These are phyloP conservation scores for Quercus glauca DNA, from an alignment of 306 rosid species.

Conservation along the genomic window DNA sequence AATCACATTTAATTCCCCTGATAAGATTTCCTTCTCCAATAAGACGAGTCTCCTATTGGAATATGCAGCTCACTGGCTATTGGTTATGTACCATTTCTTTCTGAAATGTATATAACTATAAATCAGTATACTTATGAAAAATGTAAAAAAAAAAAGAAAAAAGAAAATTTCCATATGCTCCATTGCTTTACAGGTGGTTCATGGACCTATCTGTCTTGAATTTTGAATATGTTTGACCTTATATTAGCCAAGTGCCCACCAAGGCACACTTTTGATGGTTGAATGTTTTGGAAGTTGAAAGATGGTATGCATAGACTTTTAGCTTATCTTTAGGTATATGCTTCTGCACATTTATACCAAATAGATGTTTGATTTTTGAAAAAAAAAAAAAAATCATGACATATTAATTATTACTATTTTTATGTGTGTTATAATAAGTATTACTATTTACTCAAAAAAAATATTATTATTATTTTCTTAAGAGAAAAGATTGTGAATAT, in stretches of 20 bases:
- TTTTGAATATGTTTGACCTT: not conserved
- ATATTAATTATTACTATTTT: no score
- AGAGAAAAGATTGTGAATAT: no score
- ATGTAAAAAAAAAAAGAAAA: no score
- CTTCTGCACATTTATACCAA: not conserved
- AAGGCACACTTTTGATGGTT: not conserved
- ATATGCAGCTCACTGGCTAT: not conserved
- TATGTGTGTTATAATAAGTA: no score
- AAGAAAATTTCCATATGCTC: not conserved
- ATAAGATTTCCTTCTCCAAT: not conserved
- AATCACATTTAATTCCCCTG: not conserved
- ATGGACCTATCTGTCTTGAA: not conserved
- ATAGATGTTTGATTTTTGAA: no score
- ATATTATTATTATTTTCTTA: no score
- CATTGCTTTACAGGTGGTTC: not conserved
- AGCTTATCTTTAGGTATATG: not conserved
- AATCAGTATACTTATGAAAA: not conserved
- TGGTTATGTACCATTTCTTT: not conserved
- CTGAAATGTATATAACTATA: not conserved
- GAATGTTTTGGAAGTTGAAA: not conserved
- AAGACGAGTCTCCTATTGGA: not conserved
- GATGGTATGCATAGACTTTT: not conserved
- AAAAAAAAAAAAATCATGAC: no score
- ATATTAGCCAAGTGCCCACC: not conserved
- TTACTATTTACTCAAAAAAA: no score